Conservation (phyloP, 805 yeast genomes). For the Myxozyma udenii region DNA sequence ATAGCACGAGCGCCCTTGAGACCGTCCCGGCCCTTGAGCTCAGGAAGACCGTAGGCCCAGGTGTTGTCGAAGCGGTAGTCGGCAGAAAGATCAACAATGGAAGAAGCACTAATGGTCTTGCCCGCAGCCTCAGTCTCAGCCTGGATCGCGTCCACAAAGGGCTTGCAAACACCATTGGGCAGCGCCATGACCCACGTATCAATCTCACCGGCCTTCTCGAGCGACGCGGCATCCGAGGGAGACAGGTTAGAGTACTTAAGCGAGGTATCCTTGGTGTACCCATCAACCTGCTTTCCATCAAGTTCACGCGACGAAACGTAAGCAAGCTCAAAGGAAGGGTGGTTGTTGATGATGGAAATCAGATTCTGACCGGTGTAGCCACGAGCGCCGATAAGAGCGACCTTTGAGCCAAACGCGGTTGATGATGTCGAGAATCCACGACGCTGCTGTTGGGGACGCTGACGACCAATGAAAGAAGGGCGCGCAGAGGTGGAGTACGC, state of each 20-base stretch:
- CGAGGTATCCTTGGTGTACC: constrained; percentile 65
- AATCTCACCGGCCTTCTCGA: constrained; percentile 73
- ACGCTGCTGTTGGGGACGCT: not conserved
- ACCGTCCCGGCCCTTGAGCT: constrained; percentile 68
- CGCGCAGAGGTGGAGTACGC: constrained; percentile 6
- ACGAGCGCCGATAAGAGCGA: constrained; percentile 97
- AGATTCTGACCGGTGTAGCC: constrained; percentile 96
- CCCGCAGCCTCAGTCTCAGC: constrained; percentile 48
- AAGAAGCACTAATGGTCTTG: constrained; percentile 52
- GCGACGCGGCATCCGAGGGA: constrained; percentile 73
- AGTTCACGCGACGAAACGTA: constrained; percentile 97
- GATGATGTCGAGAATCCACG: constrained; percentile 42
- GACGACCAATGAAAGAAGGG: not conserved
- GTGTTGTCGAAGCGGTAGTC: constrained; percentile 92
- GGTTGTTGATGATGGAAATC: constrained; percentile 79
- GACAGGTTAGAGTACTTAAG: constrained; percentile 80
- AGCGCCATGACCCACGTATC: constrained; percentile 99
- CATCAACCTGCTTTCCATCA: constrained; percentile 78
- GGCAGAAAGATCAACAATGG: constrained; percentile 85
- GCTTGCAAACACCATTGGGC: constrained; percentile 90
- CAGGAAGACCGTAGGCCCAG: constrained; percentile 97
- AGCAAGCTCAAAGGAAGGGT: constrained; percentile 80
- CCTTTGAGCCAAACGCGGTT: constrained; percentile 51
- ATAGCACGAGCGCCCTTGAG: constrained; percentile 55
- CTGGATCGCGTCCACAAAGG: constrained; percentile 46